phyloP scores from a whole-genome alignment of 139 green algal species.

The Picochlorum sp. region DNA sequence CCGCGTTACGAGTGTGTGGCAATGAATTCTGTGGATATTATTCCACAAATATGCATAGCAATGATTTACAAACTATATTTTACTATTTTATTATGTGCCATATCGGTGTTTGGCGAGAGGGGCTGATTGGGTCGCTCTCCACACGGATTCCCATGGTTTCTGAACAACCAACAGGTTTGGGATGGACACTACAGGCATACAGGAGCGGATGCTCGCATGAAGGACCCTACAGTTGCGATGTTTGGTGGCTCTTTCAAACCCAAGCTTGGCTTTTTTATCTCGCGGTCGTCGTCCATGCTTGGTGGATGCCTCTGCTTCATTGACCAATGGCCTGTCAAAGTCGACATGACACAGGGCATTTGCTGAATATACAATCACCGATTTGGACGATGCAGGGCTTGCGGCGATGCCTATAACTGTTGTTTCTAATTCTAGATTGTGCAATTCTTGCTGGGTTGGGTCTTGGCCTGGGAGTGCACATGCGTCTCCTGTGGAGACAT shows the following conservation, averaged over 20 bases:
- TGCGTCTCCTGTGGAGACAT: slow-evolving; percentile 21
- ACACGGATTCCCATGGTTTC: slow-evolving; percentile 34
- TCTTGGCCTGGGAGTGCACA: slow-evolving; percentile 11
- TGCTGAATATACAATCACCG: neutral
- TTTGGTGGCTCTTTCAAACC: neutral
- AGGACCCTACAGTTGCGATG: slow-evolving; percentile 33
- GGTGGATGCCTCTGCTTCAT: neutral
- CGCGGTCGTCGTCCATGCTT: slow-evolving; percentile 5
- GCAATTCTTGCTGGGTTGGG: neutral
- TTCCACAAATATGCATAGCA: too few species aligned
- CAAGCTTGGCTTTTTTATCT: slow-evolving; percentile 6
- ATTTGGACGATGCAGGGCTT: neutral
- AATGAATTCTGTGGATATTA: neutral
- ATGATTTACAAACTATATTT: neutral
- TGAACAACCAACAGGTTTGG: slow-evolving; percentile 39
- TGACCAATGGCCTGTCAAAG: slow-evolving; percentile 15
- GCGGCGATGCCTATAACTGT: neutral
- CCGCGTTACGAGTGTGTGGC: neutral
- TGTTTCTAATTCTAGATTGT: neutral
- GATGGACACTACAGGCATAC: neutral
- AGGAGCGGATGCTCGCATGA: slow-evolving; percentile 30
- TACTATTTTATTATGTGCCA: slow-evolving; percentile 34
- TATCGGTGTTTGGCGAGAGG: slow-evolving; percentile 45
- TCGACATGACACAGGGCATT: slow-evolving; percentile 30
- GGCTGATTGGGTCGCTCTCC: slow-evolving; percentile 15